Percentiles rank a stretch among this genome's conserved stretches.
phyloP scores from a whole-genome alignment of 352 stramenopile genomes.

The Globisporangium perplexum region DNA sequence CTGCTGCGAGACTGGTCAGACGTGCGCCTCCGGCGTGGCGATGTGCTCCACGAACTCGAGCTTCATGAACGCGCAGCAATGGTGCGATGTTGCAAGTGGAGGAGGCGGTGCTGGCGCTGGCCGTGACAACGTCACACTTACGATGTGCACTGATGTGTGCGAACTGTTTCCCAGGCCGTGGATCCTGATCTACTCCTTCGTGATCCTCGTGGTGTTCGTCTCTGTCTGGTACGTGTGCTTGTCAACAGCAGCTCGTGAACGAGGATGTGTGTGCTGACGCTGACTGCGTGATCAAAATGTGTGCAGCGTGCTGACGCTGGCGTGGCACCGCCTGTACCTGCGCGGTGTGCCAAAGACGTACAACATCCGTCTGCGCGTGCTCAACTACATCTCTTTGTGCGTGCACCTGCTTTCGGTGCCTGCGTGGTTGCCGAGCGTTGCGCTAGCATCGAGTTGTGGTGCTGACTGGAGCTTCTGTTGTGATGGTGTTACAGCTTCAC shows the following conservation, averaged over 20 bases:
- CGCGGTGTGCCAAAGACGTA: constrained; percentile 85
- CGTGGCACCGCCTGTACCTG: constrained; percentile 80
- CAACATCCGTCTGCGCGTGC: constrained; percentile 84
- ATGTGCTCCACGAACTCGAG: constrained; percentile 43
- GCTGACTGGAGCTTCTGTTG: background rate
- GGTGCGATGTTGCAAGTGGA: constrained; percentile 19
- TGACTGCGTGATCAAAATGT: background rate
- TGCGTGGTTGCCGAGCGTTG: background rate
- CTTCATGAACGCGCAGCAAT: constrained; percentile 79
- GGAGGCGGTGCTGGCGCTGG: background rate
- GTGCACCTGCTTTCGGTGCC: constrained; percentile 4
- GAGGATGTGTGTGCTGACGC: background rate
- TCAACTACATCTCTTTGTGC: constrained; percentile 88
- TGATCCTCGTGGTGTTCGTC: constrained; percentile 79
- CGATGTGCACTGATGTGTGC: background rate
- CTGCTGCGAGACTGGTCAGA: constrained; percentile 52
- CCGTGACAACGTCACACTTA: background rate
- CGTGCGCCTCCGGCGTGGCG: constrained; percentile 27
- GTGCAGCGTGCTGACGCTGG: constrained; percentile 64
- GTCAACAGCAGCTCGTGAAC: background rate
- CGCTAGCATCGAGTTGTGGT: background rate
- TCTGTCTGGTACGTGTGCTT: constrained; percentile 59
- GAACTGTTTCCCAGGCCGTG: constrained; percentile 39
- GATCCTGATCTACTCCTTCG: constrained; percentile 85
- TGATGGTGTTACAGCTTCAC: constrained; percentile 47